A percentile compares a stretch with the other conserved stretches of the same genome.
phyloP scores from a whole-genome alignment of 345 rosid genomes.

The Eucalyptus microcorys region DNA sequence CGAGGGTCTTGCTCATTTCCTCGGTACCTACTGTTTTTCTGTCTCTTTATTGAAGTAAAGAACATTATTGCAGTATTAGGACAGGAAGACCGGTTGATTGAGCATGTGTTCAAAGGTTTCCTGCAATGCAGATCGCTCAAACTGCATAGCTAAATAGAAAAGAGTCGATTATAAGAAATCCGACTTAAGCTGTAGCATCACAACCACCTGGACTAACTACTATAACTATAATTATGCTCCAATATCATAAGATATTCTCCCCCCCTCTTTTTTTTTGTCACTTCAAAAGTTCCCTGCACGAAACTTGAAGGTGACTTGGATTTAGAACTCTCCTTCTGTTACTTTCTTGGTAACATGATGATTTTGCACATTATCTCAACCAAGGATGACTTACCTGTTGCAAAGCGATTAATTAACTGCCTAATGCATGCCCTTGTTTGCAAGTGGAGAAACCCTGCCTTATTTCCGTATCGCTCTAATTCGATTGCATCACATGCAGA shows the following conservation, averaged over 20 bases:
- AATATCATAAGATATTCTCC: background rate
- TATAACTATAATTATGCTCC: background rate
- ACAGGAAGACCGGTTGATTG: background rate
- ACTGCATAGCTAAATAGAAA: background rate
- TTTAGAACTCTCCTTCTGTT: background rate
- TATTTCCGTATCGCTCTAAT: background rate
- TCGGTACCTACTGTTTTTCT: slow-evolving; percentile 26
- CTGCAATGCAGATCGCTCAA: background rate
- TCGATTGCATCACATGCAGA: slow-evolving; percentile 17
- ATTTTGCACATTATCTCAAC: background rate
- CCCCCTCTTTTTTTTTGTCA: background rate
- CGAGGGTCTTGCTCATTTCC: slow-evolving; percentile 92
- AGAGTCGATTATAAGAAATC: background rate
- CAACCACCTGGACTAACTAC: background rate
- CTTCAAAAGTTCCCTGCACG: background rate
- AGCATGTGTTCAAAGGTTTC: background rate
- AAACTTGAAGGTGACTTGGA: background rate
- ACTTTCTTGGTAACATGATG: background rate
- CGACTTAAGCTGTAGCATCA: background rate
- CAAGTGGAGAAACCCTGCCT: background rate
- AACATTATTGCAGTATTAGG: background rate
- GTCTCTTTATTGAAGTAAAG: background rate
- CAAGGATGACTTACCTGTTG: background rate
- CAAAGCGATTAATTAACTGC: background rate
- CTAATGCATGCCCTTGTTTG: background rate